Evolutionary conservation across 129 eudicot genomes (phyloP), one percentile per base, ranked within the genome.

Genomic region (Mikania micrantha): DNA sequence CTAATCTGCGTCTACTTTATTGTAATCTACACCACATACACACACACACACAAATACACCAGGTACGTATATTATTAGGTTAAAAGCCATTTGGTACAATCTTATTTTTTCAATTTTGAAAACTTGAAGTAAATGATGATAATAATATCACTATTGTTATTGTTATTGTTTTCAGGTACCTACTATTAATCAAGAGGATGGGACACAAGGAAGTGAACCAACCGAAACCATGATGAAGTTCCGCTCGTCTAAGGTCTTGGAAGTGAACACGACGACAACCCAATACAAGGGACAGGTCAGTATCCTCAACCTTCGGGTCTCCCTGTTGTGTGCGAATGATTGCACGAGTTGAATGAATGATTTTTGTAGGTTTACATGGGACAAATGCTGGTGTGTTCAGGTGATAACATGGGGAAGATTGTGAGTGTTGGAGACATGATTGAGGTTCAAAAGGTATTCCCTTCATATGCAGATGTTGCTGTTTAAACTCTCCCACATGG

Each of bases 161-260:
- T n/a, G 24, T 31, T 38, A n/a, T 32, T 24, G n/a, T 39, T 19
- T 38, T 34, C 35, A 82, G 96, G 83, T 88, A 45, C 92, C 96
- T 8, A 80, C 85, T 7, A 72, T 85, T 16, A 75, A 85, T 78
- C 95, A 88, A 69, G 88, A 88, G 76, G 87, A 85, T 34, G 84
- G 74, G 17, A 70, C 79, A 16, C 60, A 49, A 32, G 80, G 79
- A 56, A 40, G 82, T 29, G 95, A 88, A 72, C 91, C 84, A 31
- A 81, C 84, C 0, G 77, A 60, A 66, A 81, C 84, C 68, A 75
- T 88, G 64, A 61, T 61, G 82, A 71, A 62, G 69, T 82, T 84
- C 80, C 81, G 95, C 21, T 79, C 95, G 0, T 87, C 74, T 60
- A 75, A 77, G 72, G 79, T 48, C 72, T 60, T 88, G 79, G 70